Evolutionary conservation across 1,139 yeast genomes (phyloP).

Genomic region (Debaryomyces coudertii): DNA sequence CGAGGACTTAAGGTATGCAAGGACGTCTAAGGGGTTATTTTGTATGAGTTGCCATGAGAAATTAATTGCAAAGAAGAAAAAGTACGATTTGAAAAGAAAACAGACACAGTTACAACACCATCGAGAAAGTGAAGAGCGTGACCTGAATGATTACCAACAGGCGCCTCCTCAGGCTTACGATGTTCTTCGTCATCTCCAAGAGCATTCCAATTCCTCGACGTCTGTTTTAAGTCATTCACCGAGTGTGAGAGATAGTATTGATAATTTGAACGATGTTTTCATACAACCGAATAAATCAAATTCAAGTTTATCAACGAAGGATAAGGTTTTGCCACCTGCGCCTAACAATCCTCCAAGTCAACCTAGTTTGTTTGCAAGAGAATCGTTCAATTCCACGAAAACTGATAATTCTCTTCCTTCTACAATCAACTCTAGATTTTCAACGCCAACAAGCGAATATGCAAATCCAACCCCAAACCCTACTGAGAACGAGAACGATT

Average conservation of each 20-base stretch:
- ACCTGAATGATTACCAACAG: not conserved
- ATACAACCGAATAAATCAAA: conserved; percentile 19
- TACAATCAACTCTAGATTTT: conserved; percentile 18
- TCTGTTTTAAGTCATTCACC: conserved; percentile 18
- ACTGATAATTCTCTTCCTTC: conserved; percentile 20
- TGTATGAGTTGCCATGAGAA: conserved; percentile 94
- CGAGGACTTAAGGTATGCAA: conserved; percentile 88
- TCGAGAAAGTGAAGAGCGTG: not conserved
- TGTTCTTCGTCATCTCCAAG: conserved; percentile 18
- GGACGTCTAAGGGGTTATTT: conserved; percentile 91
- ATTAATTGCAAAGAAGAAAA: conserved; percentile 67
- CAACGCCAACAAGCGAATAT: conserved; percentile 12
- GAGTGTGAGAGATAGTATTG: conserved; percentile 13
- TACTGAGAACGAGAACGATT: conserved; percentile 6
- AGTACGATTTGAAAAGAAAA: conserved; percentile 51
- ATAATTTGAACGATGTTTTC: conserved; percentile 11
- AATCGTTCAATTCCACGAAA: conserved; percentile 21
- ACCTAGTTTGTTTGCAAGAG: conserved; percentile 16
- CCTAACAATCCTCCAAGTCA: conserved; percentile 20
- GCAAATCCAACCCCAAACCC: not conserved
- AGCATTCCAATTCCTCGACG: conserved; percentile 23
- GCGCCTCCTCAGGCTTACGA: conserved; percentile 5
- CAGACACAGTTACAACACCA: conserved; percentile 27
- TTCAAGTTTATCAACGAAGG: conserved; percentile 26
- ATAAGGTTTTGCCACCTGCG: conserved; percentile 37